Base-by-base conservation (phyloP, 2,329 filamentous ascomycete species). In the Hortaea sp. region DNA sequence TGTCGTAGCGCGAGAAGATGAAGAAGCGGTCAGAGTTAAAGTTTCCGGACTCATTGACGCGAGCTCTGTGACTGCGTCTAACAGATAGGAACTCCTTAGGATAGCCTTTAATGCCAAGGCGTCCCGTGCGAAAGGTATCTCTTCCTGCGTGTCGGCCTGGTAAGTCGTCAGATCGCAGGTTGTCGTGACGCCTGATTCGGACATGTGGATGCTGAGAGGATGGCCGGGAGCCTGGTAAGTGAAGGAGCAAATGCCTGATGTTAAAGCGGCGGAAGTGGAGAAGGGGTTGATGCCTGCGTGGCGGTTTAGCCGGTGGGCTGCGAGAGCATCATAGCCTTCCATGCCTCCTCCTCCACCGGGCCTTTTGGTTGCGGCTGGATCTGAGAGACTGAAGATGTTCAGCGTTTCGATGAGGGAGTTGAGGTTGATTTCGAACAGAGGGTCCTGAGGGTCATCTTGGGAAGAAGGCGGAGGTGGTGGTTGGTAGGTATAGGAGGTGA, bases 101-200 rank as follows among this genome's bases (percentile, higher is more conserved):
- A 98, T 97, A 49, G 95, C 88, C 64, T 97, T 98, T 70, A 95
- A 85, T 6, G 80, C 74, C 6, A 97, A 73, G 44, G 82, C 78
- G 43, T 88, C 78, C 30, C 88, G 79, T 59, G 90, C 81, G 55
- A 98, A 88, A 0, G 90, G 92, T 40, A 98, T 97, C 43, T 89
- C 84, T 43, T 89, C 83, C 42, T 62, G 64, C 7, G 59, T 63
- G 13, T 57, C 52, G 7, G 60, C 57, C 42, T 59, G 56, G 67
- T 95, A 98, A 0, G 92, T 97, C 6, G 84, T 86, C 43, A 98
- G 72, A 50, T 92, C 84, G 66, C 89, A 95, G 6, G 85, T 94
- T 0, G 89, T 95, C 47, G 84, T 89, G 41, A 95, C 83, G 3
- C 85, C 85, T 1, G 82, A 76, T 66, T 97, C 92, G 54, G 90